Evolutionary conservation across 805 yeast genomes (phyloP).

Genomic region (Monosporozyma servazzii): DNA sequence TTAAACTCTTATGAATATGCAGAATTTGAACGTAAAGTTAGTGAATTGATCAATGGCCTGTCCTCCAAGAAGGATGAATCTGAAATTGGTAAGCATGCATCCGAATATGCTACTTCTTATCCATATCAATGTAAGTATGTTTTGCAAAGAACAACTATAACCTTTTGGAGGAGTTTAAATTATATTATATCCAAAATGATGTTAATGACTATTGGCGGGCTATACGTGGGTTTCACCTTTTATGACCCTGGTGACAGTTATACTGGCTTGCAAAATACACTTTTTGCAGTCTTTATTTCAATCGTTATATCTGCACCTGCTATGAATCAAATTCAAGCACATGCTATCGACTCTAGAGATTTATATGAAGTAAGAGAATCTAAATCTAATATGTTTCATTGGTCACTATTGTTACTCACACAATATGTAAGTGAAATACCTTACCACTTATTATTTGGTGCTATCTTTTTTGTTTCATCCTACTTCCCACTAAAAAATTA

Average conservation of each 20-base stretch:
- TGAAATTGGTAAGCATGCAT: conserved; percentile 7
- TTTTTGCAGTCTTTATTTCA: conserved; percentile 33
- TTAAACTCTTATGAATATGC: conserved; percentile 33
- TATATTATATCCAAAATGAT: conserved; percentile 36
- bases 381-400: conserved; percentile 34
- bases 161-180: conserved; percentile 34
- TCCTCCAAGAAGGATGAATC: conserved; percentile 6
- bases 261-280: conserved; percentile 33
- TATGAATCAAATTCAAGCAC: conserved; percentile 33
- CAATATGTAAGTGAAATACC: conserved; percentile 32
- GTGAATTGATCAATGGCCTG: conserved; percentile 40
- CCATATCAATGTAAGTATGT: conserved; percentile 30
- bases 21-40: conserved; percentile 35
- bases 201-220: conserved; percentile 35
- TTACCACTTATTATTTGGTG: conserved; percentile 23
- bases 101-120: conserved; percentile 19
- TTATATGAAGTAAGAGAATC: conserved; percentile 35
- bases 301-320: conserved; percentile 34
- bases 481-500: conserved; percentile 35
- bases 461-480: conserved; percentile 29
- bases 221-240: conserved; percentile 48
- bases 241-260: conserved; percentile 42
- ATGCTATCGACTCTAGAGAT: conserved; percentile 32
- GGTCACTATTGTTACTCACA: conserved; percentile 31
- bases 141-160: conserved; percentile 16